Conservation (phyloP, 768 basidiomycete species). For the Piloderma croceum region DNA sequence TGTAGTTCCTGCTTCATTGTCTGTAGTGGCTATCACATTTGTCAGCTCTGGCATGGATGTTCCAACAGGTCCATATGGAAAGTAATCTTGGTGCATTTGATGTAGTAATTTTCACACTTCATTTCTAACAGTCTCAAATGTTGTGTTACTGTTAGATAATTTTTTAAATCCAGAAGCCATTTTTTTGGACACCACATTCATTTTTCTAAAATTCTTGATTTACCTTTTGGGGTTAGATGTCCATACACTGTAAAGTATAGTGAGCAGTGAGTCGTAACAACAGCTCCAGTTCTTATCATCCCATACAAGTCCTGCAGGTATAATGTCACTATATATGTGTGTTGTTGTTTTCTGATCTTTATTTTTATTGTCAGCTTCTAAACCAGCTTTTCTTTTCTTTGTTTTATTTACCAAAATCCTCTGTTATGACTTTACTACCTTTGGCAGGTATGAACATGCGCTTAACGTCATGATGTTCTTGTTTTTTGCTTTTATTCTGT, state of each 20-base stretch:
- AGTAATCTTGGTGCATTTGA: neutral
- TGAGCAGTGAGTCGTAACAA: conserved; percentile 21
- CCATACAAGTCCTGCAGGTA: conserved; percentile 14
- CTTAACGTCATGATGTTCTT: too few species aligned
- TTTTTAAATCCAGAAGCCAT: neutral
- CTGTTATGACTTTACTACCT: too few species aligned
- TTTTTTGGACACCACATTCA: neutral
- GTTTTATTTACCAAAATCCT: too few species aligned
- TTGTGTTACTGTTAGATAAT: neutral
- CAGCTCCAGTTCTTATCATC: conserved; percentile 17
- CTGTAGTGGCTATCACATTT: neutral
- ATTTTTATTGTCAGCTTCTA: neutral
- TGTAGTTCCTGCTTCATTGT: neutral
- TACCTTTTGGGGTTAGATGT: conserved; percentile 2
- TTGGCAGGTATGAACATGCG: too few species aligned
- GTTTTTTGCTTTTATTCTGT: neutral
- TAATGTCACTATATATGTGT: neutral
- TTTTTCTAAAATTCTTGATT: conserved; percentile 2
- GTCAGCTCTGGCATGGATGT: neutral
- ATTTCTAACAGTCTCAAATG: neutral
- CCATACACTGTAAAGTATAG: conserved; percentile 19
- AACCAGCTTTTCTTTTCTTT: too few species aligned
- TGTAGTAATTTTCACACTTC: neutral
- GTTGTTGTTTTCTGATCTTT: neutral
- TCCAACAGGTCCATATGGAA: neutral